Evolutionary conservation across 73 alveolate genomes (phyloP).

Genomic region (Paramecium primaurelia): DNA sequence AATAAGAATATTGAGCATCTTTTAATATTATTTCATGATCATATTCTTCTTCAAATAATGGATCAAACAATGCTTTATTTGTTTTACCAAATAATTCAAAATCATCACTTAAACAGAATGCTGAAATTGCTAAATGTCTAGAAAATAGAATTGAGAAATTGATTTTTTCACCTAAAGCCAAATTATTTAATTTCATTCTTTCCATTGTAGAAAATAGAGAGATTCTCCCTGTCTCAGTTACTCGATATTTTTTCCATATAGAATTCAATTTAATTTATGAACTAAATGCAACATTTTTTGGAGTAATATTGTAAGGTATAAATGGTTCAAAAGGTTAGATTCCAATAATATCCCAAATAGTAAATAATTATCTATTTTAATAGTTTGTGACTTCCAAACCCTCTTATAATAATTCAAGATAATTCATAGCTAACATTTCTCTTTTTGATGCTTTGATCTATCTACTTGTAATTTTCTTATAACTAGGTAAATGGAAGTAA

Average conservation of each 20-base stretch:
- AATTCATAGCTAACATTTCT: not conserved
- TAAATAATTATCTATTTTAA: not conserved
- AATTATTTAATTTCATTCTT: not conserved
- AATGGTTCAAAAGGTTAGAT: not conserved
- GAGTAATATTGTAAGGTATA: not conserved
- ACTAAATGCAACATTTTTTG: not conserved
- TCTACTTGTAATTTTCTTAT: not conserved
- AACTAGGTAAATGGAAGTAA: not conserved
- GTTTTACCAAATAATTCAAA: conserved; percentile 8
- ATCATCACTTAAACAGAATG: not conserved
- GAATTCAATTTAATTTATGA: not conserved
- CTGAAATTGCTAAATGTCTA: not conserved
- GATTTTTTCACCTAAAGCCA: not conserved
- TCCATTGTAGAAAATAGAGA: conserved; percentile 5
- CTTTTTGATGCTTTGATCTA: not conserved
- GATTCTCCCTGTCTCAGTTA: not conserved
- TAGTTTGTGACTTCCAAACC: not conserved
- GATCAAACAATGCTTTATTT: not conserved
- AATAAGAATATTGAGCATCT: not conserved
- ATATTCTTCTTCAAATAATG: not conserved
- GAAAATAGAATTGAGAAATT: not conserved
- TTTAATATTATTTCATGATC: not conserved
- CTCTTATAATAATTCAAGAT: not conserved
- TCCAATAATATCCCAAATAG: not conserved
- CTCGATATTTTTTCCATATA: conserved; percentile 6